Evolutionary conservation across 257 asterid genomes (phyloP).

Genomic region (Penstemon eatonii): DNA sequence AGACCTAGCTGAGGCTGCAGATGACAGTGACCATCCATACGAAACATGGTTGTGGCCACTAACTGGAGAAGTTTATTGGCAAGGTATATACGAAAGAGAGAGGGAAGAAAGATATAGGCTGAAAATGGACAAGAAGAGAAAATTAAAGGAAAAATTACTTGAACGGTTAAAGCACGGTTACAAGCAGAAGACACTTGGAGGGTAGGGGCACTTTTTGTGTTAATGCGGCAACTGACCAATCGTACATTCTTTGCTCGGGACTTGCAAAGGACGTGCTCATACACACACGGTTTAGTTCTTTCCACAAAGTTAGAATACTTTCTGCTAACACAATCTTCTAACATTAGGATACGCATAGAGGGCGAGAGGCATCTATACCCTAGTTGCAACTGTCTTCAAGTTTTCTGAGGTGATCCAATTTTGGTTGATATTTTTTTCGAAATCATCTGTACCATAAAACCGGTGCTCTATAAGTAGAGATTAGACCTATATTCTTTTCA

Average conservation of each 20-base stretch:
- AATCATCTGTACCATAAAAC: conserved; percentile 10
- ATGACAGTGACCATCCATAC: conserved; percentile 78
- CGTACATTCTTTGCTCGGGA: conserved; percentile 24
- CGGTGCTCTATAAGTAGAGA: conserved; percentile 12
- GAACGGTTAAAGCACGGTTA: conserved; percentile 85
- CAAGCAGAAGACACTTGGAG: conserved; percentile 76
- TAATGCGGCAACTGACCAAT: conserved; percentile 28
- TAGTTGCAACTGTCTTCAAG: conserved; percentile 30
- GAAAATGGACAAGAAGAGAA: conserved; percentile 96
- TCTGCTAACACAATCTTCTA: conserved; percentile 39
- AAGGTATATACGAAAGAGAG: conserved; percentile 86
- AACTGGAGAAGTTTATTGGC: conserved; percentile 96
- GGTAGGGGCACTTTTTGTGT: conserved; percentile 35
- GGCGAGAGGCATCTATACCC: conserved; percentile 32
- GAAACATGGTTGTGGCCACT: conserved; percentile 90
- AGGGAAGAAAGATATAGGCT: conserved; percentile 87
- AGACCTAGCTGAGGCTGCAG: conserved; percentile 97
- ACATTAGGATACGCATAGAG: conserved; percentile 34
- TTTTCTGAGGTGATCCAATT: conserved; percentile 32
- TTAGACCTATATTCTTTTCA: conserved; percentile 20
- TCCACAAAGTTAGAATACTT: conserved; percentile 28
- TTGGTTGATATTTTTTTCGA: conserved; percentile 26
- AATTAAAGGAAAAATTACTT: conserved; percentile 63
- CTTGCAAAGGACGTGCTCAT: neutral
- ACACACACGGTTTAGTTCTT: conserved; percentile 26